Percentiles rank a stretch among this genome's conserved stretches.
These are phyloP conservation scores for Ligustrum vulgare DNA, from an alignment of 257 asterid genomes.

Conservation along the genomic window DNA sequence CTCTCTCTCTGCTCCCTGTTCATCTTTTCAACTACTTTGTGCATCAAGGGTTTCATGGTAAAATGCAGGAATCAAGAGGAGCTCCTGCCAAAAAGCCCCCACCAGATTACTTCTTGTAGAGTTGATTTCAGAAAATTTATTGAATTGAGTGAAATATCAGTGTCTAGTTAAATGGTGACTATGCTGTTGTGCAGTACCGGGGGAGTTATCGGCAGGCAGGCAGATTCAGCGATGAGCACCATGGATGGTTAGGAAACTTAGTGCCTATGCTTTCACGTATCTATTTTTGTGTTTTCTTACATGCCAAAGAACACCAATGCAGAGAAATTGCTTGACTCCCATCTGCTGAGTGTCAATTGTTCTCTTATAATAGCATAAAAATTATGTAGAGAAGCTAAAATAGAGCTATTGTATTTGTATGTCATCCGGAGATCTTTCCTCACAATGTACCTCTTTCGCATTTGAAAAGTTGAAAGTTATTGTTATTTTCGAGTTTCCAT, in stretches of 20 bases:
- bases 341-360: background rate
- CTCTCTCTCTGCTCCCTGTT: background rate
- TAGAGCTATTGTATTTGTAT: background rate
- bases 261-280: background rate
- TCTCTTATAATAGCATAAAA: background rate
- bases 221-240: background rate
- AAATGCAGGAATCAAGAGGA: conserved; percentile 88
- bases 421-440: background rate
- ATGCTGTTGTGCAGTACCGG: background rate
- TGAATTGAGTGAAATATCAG: background rate
- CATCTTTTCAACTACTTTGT: background rate
- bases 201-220: background rate
- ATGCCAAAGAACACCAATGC: background rate
- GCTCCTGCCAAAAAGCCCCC: conserved; percentile 79
- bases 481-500: too few species aligned
- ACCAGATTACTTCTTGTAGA: conserved; percentile 88
- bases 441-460: background rate
- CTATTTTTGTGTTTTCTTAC: background rate
- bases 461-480: too few species aligned
- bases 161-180: background rate
- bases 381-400: conserved; percentile 1
- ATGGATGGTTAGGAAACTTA: background rate
- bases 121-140: conserved; percentile 12
- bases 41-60: conserved; percentile 5
- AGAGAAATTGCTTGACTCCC: background rate